Evolutionary conservation across 768 basidiomycete species (phyloP).

Genomic region (Suillus clintonianus): DNA sequence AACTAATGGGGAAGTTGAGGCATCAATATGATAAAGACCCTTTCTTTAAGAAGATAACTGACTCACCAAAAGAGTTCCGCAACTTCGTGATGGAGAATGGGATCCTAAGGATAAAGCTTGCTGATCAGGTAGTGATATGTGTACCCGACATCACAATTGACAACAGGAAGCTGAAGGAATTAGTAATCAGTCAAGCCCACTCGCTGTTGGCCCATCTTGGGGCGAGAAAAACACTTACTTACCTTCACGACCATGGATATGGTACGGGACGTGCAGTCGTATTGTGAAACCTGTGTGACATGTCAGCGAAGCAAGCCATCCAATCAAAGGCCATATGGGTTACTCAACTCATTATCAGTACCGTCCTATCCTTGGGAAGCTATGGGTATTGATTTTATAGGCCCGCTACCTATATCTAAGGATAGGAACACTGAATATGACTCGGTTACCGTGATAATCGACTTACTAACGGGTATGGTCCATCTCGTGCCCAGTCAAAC

Average conservation of each 20-base stretch:
- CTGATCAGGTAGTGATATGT: conserved; percentile 13
- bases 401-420: neutral
- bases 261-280: conserved; percentile 26
- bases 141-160: conserved; percentile 20
- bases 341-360: conserved; percentile 27
- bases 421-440: neutral
- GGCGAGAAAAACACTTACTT: conserved; percentile 30
- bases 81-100: conserved; percentile 25
- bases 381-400: conserved; percentile 28
- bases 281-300: conserved; percentile 22
- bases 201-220: conserved; percentile 41
- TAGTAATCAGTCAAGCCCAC: conserved; percentile 38
- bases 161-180: conserved; percentile 26
- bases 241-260: conserved; percentile 30
- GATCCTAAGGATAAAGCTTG: conserved; percentile 18
- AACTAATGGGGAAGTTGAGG: neutral
- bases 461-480: neutral
- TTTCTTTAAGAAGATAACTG: conserved; percentile 28
- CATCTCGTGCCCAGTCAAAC: neutral
- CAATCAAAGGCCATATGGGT: conserved; percentile 27
- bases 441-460: neutral
- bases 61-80: conserved; percentile 19
- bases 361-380: conserved; percentile 40
- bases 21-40: conserved; percentile 25
- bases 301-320: conserved; percentile 20